phyloP scores from a whole-genome alignment of 768 basidiomycete genomes.

The Piloderma croceum region DNA sequence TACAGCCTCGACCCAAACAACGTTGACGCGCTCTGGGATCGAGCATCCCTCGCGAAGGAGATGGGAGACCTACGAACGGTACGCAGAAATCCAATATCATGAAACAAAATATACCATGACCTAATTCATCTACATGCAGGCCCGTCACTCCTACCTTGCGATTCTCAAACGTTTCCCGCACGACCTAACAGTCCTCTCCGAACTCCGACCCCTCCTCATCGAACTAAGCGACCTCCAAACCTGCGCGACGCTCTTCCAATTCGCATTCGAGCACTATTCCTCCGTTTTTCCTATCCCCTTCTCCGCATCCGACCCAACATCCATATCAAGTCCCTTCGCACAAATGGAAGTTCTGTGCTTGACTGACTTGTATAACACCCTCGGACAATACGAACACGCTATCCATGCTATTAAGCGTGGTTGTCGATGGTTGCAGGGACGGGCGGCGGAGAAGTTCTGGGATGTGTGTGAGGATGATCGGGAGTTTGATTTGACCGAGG shows the following conservation, averaged over 20 bases:
- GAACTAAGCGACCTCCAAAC: constrained; percentile 62
- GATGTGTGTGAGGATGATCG: constrained; percentile 80
- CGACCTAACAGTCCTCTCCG: constrained; percentile 71
- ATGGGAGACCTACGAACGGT: constrained; percentile 67
- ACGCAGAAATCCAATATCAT: no score
- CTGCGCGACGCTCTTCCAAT: constrained; percentile 64
- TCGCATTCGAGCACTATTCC: constrained; percentile 69
- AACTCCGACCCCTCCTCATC: constrained; percentile 71
- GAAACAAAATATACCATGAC: neutral
- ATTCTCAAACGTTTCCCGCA: constrained; percentile 76
- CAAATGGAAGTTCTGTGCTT: constrained; percentile 75
- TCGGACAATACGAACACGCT: constrained; percentile 63
- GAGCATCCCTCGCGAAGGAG: constrained; percentile 74
- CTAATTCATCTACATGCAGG: constrained; percentile 28
- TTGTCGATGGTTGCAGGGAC: constrained; percentile 87
- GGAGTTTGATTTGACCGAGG: constrained; percentile 64
- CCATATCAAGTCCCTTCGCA: constrained; percentile 38
- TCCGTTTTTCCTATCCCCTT: constrained; percentile 36
- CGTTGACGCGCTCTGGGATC: constrained; percentile 84
- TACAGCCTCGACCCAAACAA: constrained; percentile 75
- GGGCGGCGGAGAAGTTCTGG: constrained; percentile 71
- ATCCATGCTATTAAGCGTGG: constrained; percentile 68
- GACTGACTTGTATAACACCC: constrained; percentile 74
- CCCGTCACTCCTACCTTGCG: constrained; percentile 56
- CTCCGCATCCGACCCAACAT: constrained; percentile 31